Evolutionary conservation across 768 basidiomycete species (phyloP).

Genomic region (Mycena haematopus): DNA sequence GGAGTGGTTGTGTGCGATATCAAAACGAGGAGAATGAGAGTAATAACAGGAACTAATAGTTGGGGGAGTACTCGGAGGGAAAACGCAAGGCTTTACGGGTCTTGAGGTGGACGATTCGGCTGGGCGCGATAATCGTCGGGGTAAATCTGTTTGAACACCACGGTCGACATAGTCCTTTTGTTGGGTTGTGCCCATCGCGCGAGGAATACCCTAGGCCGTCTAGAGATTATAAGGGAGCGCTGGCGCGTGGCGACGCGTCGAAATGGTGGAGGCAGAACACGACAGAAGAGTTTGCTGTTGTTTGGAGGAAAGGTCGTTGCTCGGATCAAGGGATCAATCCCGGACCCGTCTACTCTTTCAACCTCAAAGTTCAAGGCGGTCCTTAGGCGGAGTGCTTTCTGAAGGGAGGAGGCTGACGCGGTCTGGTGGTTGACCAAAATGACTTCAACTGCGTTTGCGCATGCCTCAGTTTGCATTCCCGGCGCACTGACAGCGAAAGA

Average conservation of each 20-base stretch:
- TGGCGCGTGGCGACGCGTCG: background rate
- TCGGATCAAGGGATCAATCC: background rate
- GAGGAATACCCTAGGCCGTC: constrained; percentile 11
- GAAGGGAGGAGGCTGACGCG: no score
- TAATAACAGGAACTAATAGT: constrained; percentile 9
- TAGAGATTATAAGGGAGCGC: background rate
- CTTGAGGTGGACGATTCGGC: constrained; percentile 26
- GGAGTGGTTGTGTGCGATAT: constrained; percentile 29
- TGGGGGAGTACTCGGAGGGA: constrained; percentile 19
- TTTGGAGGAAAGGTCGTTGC: background rate
- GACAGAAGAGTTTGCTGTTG: background rate
- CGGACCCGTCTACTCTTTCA: no score
- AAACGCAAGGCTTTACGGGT: constrained; percentile 26
- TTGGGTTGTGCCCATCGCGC: constrained; percentile 7
- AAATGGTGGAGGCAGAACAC: background rate
- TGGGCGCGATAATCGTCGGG: constrained; percentile 34
- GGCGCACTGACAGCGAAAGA: no score
- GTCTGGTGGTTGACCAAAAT: no score
- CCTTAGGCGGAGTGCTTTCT: no score
- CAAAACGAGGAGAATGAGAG: constrained; percentile 18
- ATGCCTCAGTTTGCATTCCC: no score
- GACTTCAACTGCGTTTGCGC: no score
- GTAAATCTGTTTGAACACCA: constrained; percentile 44
- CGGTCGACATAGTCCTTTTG: constrained; percentile 45
- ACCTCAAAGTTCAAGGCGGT: no score